Evolutionary conservation across 2,329 filamentous ascomycete species (phyloP).

Genomic region (Chaetomium sp.): DNA sequence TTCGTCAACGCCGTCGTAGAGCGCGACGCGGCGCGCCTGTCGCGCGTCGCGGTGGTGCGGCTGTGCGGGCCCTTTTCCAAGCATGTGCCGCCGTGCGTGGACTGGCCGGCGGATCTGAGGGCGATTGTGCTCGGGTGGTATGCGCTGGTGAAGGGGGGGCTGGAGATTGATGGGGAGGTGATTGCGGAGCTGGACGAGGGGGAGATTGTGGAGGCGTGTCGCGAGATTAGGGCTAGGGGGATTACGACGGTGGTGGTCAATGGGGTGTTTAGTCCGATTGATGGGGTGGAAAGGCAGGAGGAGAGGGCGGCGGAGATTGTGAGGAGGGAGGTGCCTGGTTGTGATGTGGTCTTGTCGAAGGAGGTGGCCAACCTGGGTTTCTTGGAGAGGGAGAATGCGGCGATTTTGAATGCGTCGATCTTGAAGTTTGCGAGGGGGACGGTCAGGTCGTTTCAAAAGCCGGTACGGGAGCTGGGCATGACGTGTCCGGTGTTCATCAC

Average conservation of each 20-base stretch:
- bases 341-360: neutral
- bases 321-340: neutral
- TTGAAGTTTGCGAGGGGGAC: neutral
- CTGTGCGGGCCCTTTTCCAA: no score
- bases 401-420: neutral
- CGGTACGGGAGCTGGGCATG: neutral
- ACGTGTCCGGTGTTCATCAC: neutral
- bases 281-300: neutral
- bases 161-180: no score
- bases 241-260: neutral
- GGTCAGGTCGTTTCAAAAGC: neutral
- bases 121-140: no score
- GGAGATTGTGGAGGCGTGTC: neutral
- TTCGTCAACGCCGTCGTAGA: neutral
- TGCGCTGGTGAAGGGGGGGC: no score
- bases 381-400: neutral
- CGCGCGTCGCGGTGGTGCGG: no score
- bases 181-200: neutral
- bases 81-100: no score
- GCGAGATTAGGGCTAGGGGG: neutral
- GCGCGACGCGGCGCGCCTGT: neutral
- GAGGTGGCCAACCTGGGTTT: neutral
- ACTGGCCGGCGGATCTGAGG: no score
- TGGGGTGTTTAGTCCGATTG: neutral
- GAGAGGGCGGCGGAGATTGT: neutral